A percentile compares a stretch with the other conserved stretches of the same genome.
phyloP scores from a whole-genome alignment of 108 stramenopile species.

The Discostella pseudostelligera region DNA sequence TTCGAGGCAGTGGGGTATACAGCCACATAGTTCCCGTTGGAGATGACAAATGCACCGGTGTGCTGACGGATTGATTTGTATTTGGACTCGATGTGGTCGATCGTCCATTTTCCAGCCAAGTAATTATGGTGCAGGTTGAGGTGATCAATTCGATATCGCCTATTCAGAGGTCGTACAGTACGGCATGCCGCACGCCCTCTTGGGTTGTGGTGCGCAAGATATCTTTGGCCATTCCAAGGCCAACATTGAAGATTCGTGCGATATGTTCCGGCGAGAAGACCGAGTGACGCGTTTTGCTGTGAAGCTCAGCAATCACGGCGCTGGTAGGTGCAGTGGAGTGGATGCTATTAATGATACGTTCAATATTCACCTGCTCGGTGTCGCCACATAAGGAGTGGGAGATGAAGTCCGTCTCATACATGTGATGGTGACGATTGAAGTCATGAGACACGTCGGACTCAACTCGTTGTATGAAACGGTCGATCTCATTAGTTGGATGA shows the following conservation, averaged over 20 bases:
- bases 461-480: not conserved
- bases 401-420: not conserved
- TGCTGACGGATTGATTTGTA: not conserved
- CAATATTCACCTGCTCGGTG: not conserved
- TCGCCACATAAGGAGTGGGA: not conserved
- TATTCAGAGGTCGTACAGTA: slow-evolving; percentile 9
- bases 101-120: slow-evolving; percentile 11
- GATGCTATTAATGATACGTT: not conserved
- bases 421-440: not conserved
- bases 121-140: slow-evolving; percentile 6
- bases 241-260: slow-evolving; percentile 14
- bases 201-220: slow-evolving; percentile 34
- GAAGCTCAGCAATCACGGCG: not conserved
- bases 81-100: not conserved
- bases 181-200: slow-evolving; percentile 28
- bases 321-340: too few species aligned
- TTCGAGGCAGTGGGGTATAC: slow-evolving; percentile 2
- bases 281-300: slow-evolving; percentile 10
- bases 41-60: slow-evolving; percentile 2
- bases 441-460: not conserved
- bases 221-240: slow-evolving; percentile 21
- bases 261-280: slow-evolving; percentile 17
- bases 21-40: slow-evolving; percentile 1
- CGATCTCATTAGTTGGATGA: not conserved
- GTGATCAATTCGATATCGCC: slow-evolving; percentile 34